Conservation (phyloP, 2,329 filamentous ascomycete genomes). For the Colletotrichum neosansevieriae region DNA sequence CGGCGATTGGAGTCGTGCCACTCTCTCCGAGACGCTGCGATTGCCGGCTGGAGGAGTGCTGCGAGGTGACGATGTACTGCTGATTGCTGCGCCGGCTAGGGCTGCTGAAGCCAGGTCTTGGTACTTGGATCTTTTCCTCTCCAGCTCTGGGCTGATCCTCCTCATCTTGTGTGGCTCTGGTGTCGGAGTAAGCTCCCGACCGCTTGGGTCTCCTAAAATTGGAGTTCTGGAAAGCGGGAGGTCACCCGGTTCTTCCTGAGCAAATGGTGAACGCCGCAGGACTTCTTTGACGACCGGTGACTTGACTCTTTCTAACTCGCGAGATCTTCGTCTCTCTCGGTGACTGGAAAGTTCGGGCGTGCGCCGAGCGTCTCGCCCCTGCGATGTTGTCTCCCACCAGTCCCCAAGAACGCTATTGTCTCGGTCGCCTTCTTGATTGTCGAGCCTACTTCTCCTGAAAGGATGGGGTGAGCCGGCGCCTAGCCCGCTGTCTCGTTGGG, state of each 20-base stretch:
- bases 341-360: slow-evolving; percentile 36
- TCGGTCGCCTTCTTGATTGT: slow-evolving; percentile 52
- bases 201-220: slow-evolving; percentile 54
- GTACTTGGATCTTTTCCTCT: slow-evolving; percentile 44
- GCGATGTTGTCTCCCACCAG: slow-evolving; percentile 51
- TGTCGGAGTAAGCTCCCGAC: slow-evolving; percentile 51
- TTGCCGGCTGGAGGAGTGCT: slow-evolving; percentile 40
- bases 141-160: slow-evolving; percentile 41
- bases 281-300: slow-evolving; percentile 43
- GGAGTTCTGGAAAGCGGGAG: slow-evolving; percentile 54
- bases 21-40: slow-evolving; percentile 55
- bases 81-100: slow-evolving; percentile 41
- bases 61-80: slow-evolving; percentile 41
- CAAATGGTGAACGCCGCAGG: slow-evolving; percentile 42
- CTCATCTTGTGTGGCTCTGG: slow-evolving; percentile 58
- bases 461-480: slow-evolving; percentile 58
- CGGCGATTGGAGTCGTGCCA: slow-evolving; percentile 41
- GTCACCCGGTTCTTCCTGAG: slow-evolving; percentile 38
- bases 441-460: slow-evolving; percentile 49
- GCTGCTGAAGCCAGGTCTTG: slow-evolving; percentile 48
- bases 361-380: slow-evolving; percentile 41
- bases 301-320: slow-evolving; percentile 30
- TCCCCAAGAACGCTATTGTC: slow-evolving; percentile 70
- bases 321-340: slow-evolving; percentile 42
- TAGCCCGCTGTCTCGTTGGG: slow-evolving; percentile 64